phyloP scores from a whole-genome alignment of 805 yeast genomes.

The Kodamaea hsintzibuensis region DNA sequence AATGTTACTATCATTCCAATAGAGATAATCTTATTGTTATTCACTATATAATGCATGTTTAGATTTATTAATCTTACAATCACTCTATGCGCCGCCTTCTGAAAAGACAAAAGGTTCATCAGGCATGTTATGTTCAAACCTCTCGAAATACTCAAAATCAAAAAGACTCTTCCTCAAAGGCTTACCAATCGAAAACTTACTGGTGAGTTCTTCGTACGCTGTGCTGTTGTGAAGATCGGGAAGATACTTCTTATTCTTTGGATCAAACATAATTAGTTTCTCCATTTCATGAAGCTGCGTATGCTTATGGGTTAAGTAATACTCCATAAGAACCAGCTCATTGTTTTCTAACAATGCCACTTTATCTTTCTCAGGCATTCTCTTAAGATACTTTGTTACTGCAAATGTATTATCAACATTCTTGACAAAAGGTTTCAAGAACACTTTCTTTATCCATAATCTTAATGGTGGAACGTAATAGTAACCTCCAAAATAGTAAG shows the following conservation, averaged over 20 bases:
- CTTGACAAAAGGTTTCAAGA: slow-evolving; percentile 5
- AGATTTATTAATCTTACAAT: too few relatives aligned
- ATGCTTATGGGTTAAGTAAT: slow-evolving; percentile 10
- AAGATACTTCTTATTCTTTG: slow-evolving; percentile 3
- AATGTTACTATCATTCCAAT: too few relatives aligned
- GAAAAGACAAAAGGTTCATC: background rate
- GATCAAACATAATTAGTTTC: slow-evolving; percentile 4
- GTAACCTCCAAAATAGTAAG: slow-evolving; percentile 9
- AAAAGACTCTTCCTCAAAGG: slow-evolving; percentile 10
- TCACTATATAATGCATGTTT: too few relatives aligned
- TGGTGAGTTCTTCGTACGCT: slow-evolving; percentile 8
- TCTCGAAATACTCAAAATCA: slow-evolving; percentile 8
- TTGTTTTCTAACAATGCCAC: slow-evolving; percentile 8
- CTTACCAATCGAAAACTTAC: slow-evolving; percentile 1
- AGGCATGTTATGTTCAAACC: background rate
- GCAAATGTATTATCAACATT: background rate
- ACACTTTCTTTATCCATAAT: slow-evolving; percentile 13
- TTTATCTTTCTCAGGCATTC: slow-evolving; percentile 10
- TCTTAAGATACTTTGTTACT: slow-evolving; percentile 6
- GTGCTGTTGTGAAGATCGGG: slow-evolving; percentile 6
- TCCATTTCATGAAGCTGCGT: slow-evolving; percentile 13
- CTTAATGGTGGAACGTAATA: slow-evolving; percentile 13
- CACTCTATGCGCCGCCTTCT: too few relatives aligned
- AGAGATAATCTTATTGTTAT: too few relatives aligned
- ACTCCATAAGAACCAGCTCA: slow-evolving; percentile 10